phyloP scores from a whole-genome alignment of 495 filamentous ascomycete genomes.

The Haplographium delicatum region DNA sequence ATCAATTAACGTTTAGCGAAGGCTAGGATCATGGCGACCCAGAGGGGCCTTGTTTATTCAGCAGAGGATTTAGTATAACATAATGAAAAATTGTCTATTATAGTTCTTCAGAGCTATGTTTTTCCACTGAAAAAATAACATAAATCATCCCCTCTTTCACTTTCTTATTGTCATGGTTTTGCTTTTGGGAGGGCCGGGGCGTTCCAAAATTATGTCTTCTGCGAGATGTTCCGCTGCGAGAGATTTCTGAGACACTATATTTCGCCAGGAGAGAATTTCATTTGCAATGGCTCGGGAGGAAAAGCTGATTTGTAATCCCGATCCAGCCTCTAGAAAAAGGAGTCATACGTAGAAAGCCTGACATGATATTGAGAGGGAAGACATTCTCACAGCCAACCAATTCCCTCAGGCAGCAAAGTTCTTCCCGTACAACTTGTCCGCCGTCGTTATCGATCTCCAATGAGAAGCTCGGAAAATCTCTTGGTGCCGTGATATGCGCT shows the following conservation, averaged over 20 bases:
- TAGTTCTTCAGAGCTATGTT: too few species aligned
- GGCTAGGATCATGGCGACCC: too few species aligned
- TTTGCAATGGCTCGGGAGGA: not conserved
- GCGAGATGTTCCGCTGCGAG: not conserved
- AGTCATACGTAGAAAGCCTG: conserved; percentile 16
- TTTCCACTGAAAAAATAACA: too few species aligned
- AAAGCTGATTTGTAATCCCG: not conserved
- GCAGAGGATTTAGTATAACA: too few species aligned
- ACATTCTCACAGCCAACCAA: conserved; percentile 12
- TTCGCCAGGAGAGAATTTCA: not conserved
- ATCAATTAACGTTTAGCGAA: too few species aligned
- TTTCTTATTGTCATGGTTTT: too few species aligned
- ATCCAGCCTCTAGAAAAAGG: not conserved
- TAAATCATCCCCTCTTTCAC: too few species aligned
- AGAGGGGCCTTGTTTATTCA: too few species aligned
- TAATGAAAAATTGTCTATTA: too few species aligned
- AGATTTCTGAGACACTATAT: not conserved
- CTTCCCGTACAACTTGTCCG: too few species aligned
- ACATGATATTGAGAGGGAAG: not conserved
- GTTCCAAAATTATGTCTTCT: not conserved
- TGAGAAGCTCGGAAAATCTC: not conserved
- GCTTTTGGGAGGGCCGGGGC: not conserved
- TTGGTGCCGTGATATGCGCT: conserved; percentile 9
- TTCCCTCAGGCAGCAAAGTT: conserved; percentile 20
- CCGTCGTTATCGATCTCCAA: too few species aligned